Conservation (phyloP, 257 asterid species). For the Penstemon newberryi region DNA sequence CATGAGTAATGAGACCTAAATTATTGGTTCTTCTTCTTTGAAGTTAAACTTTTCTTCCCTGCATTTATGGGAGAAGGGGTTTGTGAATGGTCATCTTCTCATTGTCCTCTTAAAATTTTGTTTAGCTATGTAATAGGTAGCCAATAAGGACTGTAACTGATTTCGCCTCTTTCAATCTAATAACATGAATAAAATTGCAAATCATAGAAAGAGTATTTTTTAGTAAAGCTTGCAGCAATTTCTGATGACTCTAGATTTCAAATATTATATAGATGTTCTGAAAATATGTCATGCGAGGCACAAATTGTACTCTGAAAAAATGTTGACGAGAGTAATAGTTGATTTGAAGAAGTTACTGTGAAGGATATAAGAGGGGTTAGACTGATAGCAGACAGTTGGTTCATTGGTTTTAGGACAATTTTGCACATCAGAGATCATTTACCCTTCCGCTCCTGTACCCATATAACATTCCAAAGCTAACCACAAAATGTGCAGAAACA, state of each 20-base stretch:
- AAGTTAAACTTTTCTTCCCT: background rate
- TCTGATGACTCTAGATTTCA: background rate
- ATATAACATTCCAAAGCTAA: background rate
- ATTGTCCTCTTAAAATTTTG: too few relatives aligned
- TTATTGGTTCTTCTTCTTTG: constrained; percentile 1
- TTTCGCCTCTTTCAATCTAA: too few relatives aligned
- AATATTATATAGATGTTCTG: background rate
- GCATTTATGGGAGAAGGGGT: background rate
- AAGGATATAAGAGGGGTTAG: too few relatives aligned
- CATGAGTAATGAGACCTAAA: background rate
- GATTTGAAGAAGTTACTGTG: too few relatives aligned
- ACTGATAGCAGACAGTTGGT: too few relatives aligned
- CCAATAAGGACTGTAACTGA: too few relatives aligned
- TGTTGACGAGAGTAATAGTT: too few relatives aligned
- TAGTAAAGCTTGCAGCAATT: background rate
- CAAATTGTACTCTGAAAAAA: background rate
- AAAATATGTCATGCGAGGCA: background rate
- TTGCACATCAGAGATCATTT: too few relatives aligned
- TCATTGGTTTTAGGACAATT: too few relatives aligned
- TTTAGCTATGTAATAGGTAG: too few relatives aligned
- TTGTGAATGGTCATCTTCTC: background rate
- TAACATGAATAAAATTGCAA: too few relatives aligned
- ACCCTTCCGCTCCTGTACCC: background rate
- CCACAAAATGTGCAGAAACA: background rate
- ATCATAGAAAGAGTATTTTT: too few relatives aligned